A percentile compares a stretch with the other conserved stretches of the same genome.
These are phyloP conservation scores for Cutaneotrichosporon dermatis DNA, from an alignment of 1,284 basidiomycete genomes.

Conservation along the genomic window DNA sequence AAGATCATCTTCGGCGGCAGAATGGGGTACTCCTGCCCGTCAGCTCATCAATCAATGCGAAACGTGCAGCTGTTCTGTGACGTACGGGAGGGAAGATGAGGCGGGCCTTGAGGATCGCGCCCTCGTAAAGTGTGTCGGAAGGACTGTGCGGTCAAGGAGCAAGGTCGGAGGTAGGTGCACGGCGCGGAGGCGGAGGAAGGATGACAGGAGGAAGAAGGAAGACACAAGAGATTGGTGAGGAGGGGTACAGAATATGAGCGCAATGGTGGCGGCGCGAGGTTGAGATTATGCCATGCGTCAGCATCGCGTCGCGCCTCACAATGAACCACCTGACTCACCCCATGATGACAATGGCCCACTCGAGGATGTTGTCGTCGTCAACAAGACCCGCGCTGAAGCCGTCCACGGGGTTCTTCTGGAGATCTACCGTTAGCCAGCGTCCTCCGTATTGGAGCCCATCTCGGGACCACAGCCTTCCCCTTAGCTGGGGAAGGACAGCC, in stretches of 20 bases:
- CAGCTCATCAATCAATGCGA: not conserved
- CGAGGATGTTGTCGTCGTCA: slow-evolving; percentile 84
- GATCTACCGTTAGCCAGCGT: slow-evolving; percentile 52
- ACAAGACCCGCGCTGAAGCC: slow-evolving; percentile 93
- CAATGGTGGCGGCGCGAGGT: too few species aligned
- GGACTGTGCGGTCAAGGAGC: slow-evolving; percentile 55
- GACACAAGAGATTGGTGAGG: too few species aligned
- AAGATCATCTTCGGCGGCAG: slow-evolving; percentile 95
- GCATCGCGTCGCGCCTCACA: not conserved
- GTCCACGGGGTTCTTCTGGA: slow-evolving; percentile 83
- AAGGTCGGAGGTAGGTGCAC: slow-evolving; percentile 21
- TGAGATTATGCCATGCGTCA: not conserved
- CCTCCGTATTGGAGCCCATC: not conserved
- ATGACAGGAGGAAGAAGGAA: not conserved
- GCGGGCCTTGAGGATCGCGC: slow-evolving; percentile 84
- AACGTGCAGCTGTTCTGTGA: too few species aligned
- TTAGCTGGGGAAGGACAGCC: not conserved
- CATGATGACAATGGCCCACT: slow-evolving; percentile 87
- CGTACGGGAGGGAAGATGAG: slow-evolving; percentile 70
- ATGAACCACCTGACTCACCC: slow-evolving; percentile 57
- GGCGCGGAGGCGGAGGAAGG: not conserved
- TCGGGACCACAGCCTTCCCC: not conserved
- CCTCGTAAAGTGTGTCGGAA: slow-evolving; percentile 85
- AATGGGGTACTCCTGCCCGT: slow-evolving; percentile 69
- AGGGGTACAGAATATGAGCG: too few species aligned